These are phyloP conservation scores for Tulasnella calospora DNA, from an alignment of 768 basidiomycete species.

Conservation along the genomic window DNA sequence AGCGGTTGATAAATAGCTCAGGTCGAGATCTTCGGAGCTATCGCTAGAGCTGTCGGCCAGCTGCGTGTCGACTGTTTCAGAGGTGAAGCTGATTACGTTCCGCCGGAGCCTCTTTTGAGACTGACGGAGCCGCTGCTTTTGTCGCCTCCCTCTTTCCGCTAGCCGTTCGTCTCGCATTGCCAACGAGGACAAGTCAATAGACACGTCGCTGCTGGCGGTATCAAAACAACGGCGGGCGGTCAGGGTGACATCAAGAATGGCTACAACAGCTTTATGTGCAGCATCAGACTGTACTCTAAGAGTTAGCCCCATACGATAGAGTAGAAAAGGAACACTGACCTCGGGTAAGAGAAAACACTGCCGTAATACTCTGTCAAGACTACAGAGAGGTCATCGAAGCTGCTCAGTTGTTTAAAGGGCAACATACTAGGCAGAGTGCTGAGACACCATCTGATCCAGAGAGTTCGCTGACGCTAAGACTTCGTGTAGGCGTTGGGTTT, in stretches of 20 bases:
- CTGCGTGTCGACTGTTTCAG: neutral
- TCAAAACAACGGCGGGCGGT: constrained; percentile 61
- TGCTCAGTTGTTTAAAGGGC: neutral
- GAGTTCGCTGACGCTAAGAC: constrained; percentile 52
- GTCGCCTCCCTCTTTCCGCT: neutral
- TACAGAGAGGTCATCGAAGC: constrained; percentile 37
- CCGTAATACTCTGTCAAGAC: constrained; percentile 52
- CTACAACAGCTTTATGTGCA: constrained; percentile 59
- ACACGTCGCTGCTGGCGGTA: constrained; percentile 56
- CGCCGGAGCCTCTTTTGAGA: constrained; percentile 1
- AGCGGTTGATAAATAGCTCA: constrained; percentile 4
- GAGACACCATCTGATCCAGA: constrained; percentile 67
- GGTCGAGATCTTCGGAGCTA: constrained; percentile 18
- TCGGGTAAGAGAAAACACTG: constrained; percentile 61
- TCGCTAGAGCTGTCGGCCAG: neutral
- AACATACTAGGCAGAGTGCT: constrained; percentile 67
- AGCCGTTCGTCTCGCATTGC: constrained; percentile 33
- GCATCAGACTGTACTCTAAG: constrained; percentile 45
- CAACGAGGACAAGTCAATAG: constrained; percentile 47
- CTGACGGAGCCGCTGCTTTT: constrained; percentile 12
- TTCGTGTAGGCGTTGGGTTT: constrained; percentile 57
- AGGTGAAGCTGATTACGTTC: constrained; percentile 4
- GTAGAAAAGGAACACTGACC: constrained; percentile 39
- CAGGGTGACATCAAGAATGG: constrained; percentile 67
- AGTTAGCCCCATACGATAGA: neutral